Percentiles rank a stretch among this genome's conserved stretches.
phyloP scores from a whole-genome alignment of 106 monocot species.

The Dendrobium catenatum region DNA sequence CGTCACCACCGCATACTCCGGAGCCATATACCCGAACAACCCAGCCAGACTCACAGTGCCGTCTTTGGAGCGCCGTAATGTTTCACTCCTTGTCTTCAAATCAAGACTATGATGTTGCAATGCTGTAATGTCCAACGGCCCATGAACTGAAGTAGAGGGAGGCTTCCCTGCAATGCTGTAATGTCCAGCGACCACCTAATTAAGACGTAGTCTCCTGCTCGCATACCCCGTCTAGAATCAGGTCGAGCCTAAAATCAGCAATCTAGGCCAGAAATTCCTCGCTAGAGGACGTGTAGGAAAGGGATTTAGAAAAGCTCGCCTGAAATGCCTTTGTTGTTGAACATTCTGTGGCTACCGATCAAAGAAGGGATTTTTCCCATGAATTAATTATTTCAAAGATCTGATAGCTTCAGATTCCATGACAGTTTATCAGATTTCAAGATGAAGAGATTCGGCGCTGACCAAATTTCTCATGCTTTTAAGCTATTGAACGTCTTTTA shows the following conservation, averaged over 20 bases:
- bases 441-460: conserved; percentile 20
- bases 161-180: too few species aligned
- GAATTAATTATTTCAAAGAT: conserved; percentile 50
- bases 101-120: too few species aligned
- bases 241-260: conserved; percentile 52
- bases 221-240: conserved; percentile 27
- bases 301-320: conserved; percentile 12
- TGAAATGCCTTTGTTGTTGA: conserved; percentile 35
- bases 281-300: conserved; percentile 19
- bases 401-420: conserved; percentile 34
- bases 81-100: too few species aligned
- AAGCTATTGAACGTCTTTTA: too few species aligned
- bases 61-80: too few species aligned
- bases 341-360: conserved; percentile 13
- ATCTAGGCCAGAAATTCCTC: conserved; percentile 43
- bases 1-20: conserved; percentile 7
- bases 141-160: too few species aligned
- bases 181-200: too few species aligned
- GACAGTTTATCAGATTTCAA: conserved; percentile 39
- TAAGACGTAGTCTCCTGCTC: conserved; percentile 35
- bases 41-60: conserved; percentile 21
- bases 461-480: conserved; percentile 32
- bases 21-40: conserved; percentile 77
- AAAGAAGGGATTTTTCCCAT: conserved; percentile 43
- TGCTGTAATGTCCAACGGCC: too few species aligned